A percentile compares a stretch with the other conserved stretches of the same genome.
Conservation (phyloP, 495 filamentous ascomycete genomes). For the Penicillium arizonense region DNA sequence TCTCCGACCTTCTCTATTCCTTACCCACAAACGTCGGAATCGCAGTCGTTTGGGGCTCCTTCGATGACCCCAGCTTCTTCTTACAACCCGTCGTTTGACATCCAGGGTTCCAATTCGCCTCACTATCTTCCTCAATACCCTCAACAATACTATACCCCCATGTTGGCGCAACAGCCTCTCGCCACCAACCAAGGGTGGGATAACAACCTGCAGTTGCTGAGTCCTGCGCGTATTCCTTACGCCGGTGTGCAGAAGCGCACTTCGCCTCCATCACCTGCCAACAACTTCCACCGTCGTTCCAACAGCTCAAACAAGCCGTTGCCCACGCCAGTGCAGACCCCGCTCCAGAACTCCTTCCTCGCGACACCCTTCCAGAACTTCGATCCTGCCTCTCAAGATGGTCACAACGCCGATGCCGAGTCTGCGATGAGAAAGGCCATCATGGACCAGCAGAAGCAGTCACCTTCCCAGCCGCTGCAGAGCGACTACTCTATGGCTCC, state of each 20-base stretch:
- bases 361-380: constrained; percentile 47
- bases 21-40: constrained; percentile 35
- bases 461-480: constrained; percentile 28
- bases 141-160: constrained; percentile 34
- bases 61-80: constrained; percentile 48
- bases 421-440: constrained; percentile 54
- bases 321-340: constrained; percentile 48
- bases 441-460: constrained; percentile 51
- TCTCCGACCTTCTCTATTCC: constrained; percentile 41
- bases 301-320: constrained; percentile 42
- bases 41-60: constrained; percentile 40
- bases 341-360: constrained; percentile 43
- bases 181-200: constrained; percentile 43
- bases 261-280: constrained; percentile 26
- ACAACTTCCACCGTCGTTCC: constrained; percentile 32
- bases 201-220: constrained; percentile 39
- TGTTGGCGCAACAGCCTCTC: constrained; percentile 44
- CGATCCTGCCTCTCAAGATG: constrained; percentile 42
- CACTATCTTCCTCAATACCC: constrained; percentile 33
- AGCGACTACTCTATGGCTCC: constrained; percentile 49
- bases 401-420: constrained; percentile 43
- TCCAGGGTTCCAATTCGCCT: constrained; percentile 34
- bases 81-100: constrained; percentile 42
- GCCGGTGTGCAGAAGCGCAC: constrained; percentile 36
- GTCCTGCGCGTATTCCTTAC: constrained; percentile 37